Conservation (phyloP, 805 yeast genomes). For the Suhomyces faveliae region DNA sequence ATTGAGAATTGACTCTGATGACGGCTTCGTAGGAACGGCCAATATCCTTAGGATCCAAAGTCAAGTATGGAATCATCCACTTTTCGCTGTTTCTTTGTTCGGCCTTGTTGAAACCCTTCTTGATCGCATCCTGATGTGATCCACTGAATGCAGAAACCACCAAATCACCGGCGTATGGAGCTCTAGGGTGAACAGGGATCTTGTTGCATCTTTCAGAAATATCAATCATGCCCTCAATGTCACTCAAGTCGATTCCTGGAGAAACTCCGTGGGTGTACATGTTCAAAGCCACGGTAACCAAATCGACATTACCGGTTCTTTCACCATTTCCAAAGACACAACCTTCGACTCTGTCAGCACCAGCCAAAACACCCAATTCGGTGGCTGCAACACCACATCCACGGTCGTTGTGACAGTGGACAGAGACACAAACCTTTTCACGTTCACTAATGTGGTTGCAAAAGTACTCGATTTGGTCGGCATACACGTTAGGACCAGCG, state of each 20-base stretch:
- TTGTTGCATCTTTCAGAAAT: conserved; percentile 75
- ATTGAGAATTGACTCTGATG: conserved; percentile 79
- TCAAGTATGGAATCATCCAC: conserved; percentile 76
- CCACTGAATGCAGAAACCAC: conserved; percentile 81
- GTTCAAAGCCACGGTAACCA: conserved; percentile 72
- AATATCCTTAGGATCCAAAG: conserved; percentile 77
- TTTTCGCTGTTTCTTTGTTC: conserved; percentile 40
- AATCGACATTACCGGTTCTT: conserved; percentile 81
- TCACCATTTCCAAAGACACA: conserved; percentile 83
- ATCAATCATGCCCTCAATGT: conserved; percentile 62
- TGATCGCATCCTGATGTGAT: conserved; percentile 69
- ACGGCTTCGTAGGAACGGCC: conserved; percentile 82
- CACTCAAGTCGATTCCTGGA: conserved; percentile 71
- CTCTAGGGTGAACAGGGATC: conserved; percentile 70
- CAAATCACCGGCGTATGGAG: conserved; percentile 78
- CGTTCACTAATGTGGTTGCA: conserved; percentile 65
- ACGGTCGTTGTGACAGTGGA: conserved; percentile 77
- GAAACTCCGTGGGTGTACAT: conserved; percentile 76
- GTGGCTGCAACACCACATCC: conserved; percentile 86
- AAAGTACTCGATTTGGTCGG: conserved; percentile 79
- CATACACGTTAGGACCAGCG: conserved; percentile 71
- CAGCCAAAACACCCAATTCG: conserved; percentile 75
- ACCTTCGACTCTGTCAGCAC: conserved; percentile 84
- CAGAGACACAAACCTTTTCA: conserved; percentile 66
- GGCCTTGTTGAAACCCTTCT: conserved; percentile 60